phyloP scores from a whole-genome alignment of 179 eudicot species.

The Camellia oleifera region DNA sequence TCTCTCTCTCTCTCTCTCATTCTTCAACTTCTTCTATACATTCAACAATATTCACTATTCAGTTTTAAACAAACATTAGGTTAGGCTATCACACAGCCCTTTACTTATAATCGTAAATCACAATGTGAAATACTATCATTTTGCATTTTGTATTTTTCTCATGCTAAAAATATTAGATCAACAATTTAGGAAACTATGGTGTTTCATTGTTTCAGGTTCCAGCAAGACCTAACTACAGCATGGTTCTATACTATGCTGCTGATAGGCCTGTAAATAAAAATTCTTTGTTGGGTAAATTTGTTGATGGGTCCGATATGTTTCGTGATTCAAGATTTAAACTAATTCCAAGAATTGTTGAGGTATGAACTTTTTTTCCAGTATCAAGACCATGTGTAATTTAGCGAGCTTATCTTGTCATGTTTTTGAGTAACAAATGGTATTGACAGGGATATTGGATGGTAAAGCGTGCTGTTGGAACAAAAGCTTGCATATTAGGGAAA shows the following conservation, averaged over 20 bases:
- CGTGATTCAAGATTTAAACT: slow-evolving; percentile 94
- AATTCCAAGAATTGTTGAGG: slow-evolving; percentile 96
- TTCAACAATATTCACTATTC: too few species aligned
- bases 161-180: not conserved
- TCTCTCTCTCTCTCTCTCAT: too few species aligned
- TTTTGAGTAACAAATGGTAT: slow-evolving; percentile 16
- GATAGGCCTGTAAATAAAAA: slow-evolving; percentile 71
- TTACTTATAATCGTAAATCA: not conserved
- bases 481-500: slow-evolving; percentile 93
- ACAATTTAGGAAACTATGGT: slow-evolving; percentile 14
- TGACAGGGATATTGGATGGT: slow-evolving; percentile 99
- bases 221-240: slow-evolving; percentile 86
- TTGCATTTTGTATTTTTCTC: not conserved
- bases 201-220: slow-evolving; percentile 62
- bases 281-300: slow-evolving; percentile 75
- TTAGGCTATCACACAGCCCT: too few species aligned
- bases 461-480: slow-evolving; percentile 96
- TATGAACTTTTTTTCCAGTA: slow-evolving; percentile 20
- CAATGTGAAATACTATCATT: not conserved
- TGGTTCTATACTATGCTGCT: slow-evolving; percentile 93
- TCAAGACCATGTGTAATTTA: not conserved
- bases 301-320: slow-evolving; percentile 77
- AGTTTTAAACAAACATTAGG: too few species aligned
- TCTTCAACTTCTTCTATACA: too few species aligned
- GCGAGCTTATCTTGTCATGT: not conserved